These are phyloP conservation scores for Colletotrichum tamarilloi DNA, from an alignment of 2,329 filamentous ascomycete genomes.

Conservation along the genomic window DNA sequence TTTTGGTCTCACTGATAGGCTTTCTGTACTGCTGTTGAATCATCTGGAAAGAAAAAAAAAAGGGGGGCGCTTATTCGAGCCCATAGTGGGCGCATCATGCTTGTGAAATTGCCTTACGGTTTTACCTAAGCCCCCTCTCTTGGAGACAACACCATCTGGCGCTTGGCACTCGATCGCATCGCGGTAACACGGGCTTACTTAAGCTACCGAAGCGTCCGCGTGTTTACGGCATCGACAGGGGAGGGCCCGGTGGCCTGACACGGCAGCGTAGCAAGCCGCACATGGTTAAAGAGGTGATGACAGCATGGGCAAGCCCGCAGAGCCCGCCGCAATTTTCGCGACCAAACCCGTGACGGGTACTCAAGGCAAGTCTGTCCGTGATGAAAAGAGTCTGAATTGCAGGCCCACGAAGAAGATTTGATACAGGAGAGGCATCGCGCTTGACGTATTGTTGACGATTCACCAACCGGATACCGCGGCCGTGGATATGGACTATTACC, in stretches of 20 bases:
- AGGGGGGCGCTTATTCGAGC: not conserved
- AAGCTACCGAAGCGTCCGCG: conserved; percentile 27
- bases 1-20: not conserved
- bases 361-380: not conserved
- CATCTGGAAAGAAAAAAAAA: not conserved
- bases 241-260: conserved; percentile 28
- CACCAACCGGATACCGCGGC: not conserved
- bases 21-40: not conserved
- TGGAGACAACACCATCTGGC: not conserved
- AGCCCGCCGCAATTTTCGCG: conserved; percentile 25
- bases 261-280: conserved; percentile 33
- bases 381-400: not conserved
- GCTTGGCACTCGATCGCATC: conserved; percentile 1
- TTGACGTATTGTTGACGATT: not conserved
- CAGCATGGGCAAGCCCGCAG: conserved; percentile 25
- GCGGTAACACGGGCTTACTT: conserved; percentile 19
- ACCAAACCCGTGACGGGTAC: not conserved
- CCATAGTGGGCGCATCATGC: conserved; percentile 1
- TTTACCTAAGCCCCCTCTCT: not conserved
- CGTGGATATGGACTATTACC: not conserved
- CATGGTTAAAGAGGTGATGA: conserved; percentile 27
- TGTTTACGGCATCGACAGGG: conserved; percentile 26
- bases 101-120: not conserved
- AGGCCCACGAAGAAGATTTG: not conserved
- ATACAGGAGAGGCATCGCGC: not conserved